Evolutionary conservation across 2,329 filamentous ascomycete genomes (phyloP).

Genomic region (Pezicula radicicola): DNA sequence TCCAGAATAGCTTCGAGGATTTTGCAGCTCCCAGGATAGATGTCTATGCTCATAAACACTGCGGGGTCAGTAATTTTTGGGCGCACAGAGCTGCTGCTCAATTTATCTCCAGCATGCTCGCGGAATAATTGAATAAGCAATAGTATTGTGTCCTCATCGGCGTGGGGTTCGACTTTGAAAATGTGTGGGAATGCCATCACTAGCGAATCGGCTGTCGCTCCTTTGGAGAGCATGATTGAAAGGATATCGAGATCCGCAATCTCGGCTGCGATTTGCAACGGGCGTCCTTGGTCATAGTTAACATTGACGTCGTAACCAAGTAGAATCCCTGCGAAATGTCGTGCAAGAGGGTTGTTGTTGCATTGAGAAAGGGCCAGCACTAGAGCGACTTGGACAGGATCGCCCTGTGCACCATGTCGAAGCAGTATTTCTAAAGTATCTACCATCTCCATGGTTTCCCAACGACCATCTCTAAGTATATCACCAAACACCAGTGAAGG

Average conservation of each 20-base stretch:
- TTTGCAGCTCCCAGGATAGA: slow-evolving; percentile 51
- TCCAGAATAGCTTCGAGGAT: slow-evolving; percentile 53
- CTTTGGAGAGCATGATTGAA: slow-evolving; percentile 44
- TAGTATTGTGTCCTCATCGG: slow-evolving; percentile 25
- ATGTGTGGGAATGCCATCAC: slow-evolving; percentile 53
- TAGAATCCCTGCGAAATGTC: slow-evolving; percentile 45
- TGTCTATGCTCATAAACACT: slow-evolving; percentile 50
- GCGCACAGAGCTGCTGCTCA: slow-evolving; percentile 48
- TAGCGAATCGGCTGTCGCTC: slow-evolving; percentile 47
- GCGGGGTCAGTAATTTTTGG: slow-evolving; percentile 37
- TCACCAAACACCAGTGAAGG: slow-evolving; percentile 10
- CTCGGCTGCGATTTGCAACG: slow-evolving; percentile 50
- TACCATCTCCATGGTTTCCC: slow-evolving; percentile 7
- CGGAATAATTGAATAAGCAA: slow-evolving; percentile 46
- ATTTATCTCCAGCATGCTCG: slow-evolving; percentile 44
- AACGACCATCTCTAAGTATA: slow-evolving; percentile 8
- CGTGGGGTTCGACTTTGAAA: slow-evolving; percentile 50
- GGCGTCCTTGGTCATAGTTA: slow-evolving; percentile 50
- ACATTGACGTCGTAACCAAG: slow-evolving; percentile 50
- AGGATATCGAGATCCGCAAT: slow-evolving; percentile 49
- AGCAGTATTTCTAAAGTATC: slow-evolving; percentile 43
- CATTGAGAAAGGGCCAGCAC: slow-evolving; percentile 43
- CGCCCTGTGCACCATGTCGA: slow-evolving; percentile 44
- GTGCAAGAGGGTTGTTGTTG: slow-evolving; percentile 46
- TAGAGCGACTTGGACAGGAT: slow-evolving; percentile 50